Evolutionary conservation across 305 asterid genomes (phyloP).

Genomic region (Plantago rigida): DNA sequence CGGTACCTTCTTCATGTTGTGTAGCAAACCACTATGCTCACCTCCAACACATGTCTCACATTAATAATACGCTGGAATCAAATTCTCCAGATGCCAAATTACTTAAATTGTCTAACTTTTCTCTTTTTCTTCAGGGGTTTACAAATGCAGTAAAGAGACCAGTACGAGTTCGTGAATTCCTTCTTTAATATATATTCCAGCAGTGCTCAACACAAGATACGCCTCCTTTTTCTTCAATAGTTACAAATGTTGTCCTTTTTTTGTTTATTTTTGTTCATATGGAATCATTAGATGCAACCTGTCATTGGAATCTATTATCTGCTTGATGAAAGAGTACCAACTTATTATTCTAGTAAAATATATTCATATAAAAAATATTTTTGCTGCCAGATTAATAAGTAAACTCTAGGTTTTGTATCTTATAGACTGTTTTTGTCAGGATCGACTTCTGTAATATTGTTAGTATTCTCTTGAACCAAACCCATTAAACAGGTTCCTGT

Average conservation of each 20-base stretch:
- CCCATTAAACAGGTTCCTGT: no score
- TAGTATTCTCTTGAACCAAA: no score
- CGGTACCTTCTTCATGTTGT: neutral
- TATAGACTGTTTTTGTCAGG: no score
- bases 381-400: no score
- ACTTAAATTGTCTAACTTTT: neutral
- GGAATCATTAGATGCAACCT: neutral
- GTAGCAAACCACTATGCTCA: neutral
- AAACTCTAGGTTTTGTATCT: no score
- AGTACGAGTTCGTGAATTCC: slow-evolving; percentile 68
- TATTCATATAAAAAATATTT: no score
- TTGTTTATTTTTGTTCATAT: neutral
- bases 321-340: no score
- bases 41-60: neutral
- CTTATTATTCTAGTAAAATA: no score
- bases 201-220: slow-evolving; percentile 1
- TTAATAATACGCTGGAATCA: neutral
- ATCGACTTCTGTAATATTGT: no score
- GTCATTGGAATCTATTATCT: no score
- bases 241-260: neutral
- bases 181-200: slow-evolving; percentile 31
- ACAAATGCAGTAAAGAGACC: slow-evolving; percentile 97
- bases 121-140: slow-evolving; percentile 50
- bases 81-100: neutral
- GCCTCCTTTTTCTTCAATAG: neutral